These are phyloP conservation scores for Cutaneotrichosporon arboriforme DNA, from an alignment of 1,284 basidiomycete species.

Conservation along the genomic window DNA sequence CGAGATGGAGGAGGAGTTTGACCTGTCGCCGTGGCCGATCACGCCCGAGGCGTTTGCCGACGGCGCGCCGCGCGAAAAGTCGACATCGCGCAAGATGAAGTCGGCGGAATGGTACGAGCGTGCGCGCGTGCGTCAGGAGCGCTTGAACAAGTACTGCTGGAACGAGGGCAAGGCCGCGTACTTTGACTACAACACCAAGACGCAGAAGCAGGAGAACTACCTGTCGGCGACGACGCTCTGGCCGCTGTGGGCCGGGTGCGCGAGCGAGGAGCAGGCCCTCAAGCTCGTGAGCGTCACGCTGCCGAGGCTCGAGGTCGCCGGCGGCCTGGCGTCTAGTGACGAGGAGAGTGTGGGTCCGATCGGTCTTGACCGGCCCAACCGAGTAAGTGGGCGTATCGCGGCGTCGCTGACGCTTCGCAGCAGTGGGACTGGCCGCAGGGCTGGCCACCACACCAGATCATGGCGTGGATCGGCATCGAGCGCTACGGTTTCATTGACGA, in stretches of 20 bases:
- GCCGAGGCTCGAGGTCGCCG: conserved; percentile 91
- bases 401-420: conserved; percentile 48
- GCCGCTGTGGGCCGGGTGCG: conserved; percentile 96
- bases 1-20: conserved; percentile 86
- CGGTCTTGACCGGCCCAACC: conserved; percentile 91
- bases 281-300: conserved; percentile 83
- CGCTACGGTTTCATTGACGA: conserved; percentile 93
- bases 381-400: conserved; percentile 37
- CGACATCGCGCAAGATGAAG: conserved; percentile 59
- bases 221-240: conserved; percentile 94
- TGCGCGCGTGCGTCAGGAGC: conserved; percentile 70
- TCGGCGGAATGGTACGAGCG: conserved; percentile 87
- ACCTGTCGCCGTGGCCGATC: conserved; percentile 83
- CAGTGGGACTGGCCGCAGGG: conserved; percentile 66
- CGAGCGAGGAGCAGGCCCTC: conserved; percentile 88
- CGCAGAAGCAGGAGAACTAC: conserved; percentile 84
- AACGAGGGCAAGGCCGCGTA: conserved; percentile 91
- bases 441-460: conserved; percentile 95
- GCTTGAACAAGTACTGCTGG: conserved; percentile 94
- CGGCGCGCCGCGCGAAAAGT: conserved; percentile 56
- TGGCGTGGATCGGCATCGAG: conserved; percentile 94
- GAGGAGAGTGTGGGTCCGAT: conserved; percentile 95
- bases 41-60: conserved; percentile 66
- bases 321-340: conserved; percentile 93
- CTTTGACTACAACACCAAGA: conserved; percentile 92